Evolutionary conservation across 306 rosid genomes (phyloP).

Genomic region (Luffa acutangula): DNA sequence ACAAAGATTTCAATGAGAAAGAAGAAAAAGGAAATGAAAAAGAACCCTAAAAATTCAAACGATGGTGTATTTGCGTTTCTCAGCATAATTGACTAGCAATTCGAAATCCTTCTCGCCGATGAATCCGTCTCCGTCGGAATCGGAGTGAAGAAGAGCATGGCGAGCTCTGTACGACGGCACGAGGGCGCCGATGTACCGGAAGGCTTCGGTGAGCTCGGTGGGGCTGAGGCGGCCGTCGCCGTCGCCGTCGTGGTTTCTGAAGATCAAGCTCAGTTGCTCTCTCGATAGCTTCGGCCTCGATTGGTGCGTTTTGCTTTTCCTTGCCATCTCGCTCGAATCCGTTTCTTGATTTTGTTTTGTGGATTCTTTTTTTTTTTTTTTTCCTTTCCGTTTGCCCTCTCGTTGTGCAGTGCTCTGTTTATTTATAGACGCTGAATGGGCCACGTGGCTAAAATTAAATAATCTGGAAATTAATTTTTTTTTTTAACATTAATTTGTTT

Average conservation of each 20-base stretch:
- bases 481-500: not conserved
- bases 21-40: too few species aligned
- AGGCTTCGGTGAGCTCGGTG: slow-evolving; percentile 5
- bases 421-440: not conserved
- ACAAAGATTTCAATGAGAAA: not conserved
- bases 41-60: not conserved
- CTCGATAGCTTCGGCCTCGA: not conserved
- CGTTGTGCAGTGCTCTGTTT: not conserved
- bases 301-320: not conserved
- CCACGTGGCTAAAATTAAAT: not conserved
- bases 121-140: slow-evolving; percentile 18
- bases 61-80: not conserved
- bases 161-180: not conserved
- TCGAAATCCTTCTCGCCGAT: slow-evolving; percentile 15
- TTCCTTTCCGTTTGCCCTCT: not conserved
- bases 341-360: not conserved
- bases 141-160: not conserved
- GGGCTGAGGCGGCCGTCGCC: slow-evolving; percentile 5
- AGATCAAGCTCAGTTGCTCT: not conserved
- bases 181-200: not conserved
- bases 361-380: too few species aligned
- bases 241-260: slow-evolving; percentile 2
- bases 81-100: slow-evolving; percentile 9
- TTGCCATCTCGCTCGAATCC: not conserved
- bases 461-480: too few species aligned